Evolutionary conservation across 805 yeast genomes (phyloP), one percentile per base, ranked within the genome.

Genomic region (Wickerhamiella shivajii): DNA sequence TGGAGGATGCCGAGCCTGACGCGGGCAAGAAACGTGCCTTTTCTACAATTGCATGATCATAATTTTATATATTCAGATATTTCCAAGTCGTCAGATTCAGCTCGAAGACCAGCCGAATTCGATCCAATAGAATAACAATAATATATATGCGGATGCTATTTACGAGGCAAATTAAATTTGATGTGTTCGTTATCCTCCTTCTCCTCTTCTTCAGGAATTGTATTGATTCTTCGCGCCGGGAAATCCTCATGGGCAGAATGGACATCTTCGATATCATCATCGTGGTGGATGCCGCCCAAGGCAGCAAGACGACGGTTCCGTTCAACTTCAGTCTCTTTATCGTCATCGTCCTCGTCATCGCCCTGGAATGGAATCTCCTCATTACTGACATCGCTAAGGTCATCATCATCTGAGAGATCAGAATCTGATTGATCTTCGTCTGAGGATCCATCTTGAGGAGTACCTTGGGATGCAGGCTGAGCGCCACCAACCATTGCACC

Each of bases 11-110:
- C 42, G 74, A 69, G 39, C 55, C 56, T 36, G 60, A 59, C 36
- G 56, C 55, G 21, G 66, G 77, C 1, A 66, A 69, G 49, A 85
- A 85, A 66, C 71, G 96, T 52, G 73, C 69, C 1, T 85, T 71
- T 50, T 69, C 74, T 33, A 73, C 78, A 12, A 20, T 20, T 20
- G 28, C n/a, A n/a, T n/a, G n/a, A n/a, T n/a, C n/a, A n/a, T n/a
- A n/a, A n/a, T n/a, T n/a, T n/a, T n/a, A n/a, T n/a, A n/a, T n/a
- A n/a, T n/a, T n/a, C n/a, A n/a, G n/a, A n/a, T n/a, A n/a, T n/a
- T n/a, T n/a, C n/a, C n/a, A n/a, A n/a, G n/a, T n/a, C n/a, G n/a
- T n/a, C n/a, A n/a, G n/a, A n/a, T n/a, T n/a, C n/a, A n/a, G n/a
- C n/a, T n/a, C n/a, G n/a, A n/a, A n/a, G n/a, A n/a, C n/a, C n/a